These are phyloP conservation scores for Claviceps humidiphila DNA, from an alignment of 2,329 filamentous ascomycete genomes.

Conservation along the genomic window DNA sequence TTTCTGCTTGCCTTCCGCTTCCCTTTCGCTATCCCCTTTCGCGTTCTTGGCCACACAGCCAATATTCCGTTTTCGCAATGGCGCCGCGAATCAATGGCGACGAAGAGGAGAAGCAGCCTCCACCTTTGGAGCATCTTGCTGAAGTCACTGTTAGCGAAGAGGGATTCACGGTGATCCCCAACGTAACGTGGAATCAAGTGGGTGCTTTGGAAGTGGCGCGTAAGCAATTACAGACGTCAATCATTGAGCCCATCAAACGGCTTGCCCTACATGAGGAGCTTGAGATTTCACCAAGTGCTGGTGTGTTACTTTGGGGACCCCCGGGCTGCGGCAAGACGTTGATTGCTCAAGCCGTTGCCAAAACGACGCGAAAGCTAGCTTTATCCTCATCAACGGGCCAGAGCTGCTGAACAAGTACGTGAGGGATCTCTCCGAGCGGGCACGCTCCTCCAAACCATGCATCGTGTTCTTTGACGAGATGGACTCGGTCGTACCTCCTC, in stretches of 20 bases:
- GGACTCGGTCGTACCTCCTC: constrained; percentile 77
- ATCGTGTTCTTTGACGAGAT: constrained; percentile 98
- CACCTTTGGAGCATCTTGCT: no score
- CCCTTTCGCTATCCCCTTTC: no score
- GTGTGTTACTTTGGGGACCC: constrained; percentile 90
- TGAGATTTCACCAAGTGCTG: constrained; percentile 69
- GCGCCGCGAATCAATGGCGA: constrained; percentile 32
- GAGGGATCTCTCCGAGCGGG: constrained; percentile 80
- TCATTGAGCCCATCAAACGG: constrained; percentile 77
- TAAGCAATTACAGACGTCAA: constrained; percentile 68
- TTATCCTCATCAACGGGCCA: constrained; percentile 94
- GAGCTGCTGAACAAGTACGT: constrained; percentile 97
- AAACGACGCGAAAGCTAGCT: constrained; percentile 92
- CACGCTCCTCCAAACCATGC: constrained; percentile 74
- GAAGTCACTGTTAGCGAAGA: constrained; percentile 52
- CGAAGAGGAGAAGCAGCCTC: constrained; percentile 25
- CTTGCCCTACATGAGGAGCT: constrained; percentile 65
- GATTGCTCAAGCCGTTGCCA: constrained; percentile 89
- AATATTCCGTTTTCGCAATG: no score
- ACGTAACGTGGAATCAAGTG: constrained; percentile 86
- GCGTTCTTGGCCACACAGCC: no score
- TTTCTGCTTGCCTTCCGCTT: no score
- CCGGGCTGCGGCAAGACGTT: constrained; percentile 95
- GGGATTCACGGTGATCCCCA: constrained; percentile 87
- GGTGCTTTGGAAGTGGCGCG: constrained; percentile 73